phyloP scores from a whole-genome alignment of 257 asterid genomes.

The Ilex asprella region DNA sequence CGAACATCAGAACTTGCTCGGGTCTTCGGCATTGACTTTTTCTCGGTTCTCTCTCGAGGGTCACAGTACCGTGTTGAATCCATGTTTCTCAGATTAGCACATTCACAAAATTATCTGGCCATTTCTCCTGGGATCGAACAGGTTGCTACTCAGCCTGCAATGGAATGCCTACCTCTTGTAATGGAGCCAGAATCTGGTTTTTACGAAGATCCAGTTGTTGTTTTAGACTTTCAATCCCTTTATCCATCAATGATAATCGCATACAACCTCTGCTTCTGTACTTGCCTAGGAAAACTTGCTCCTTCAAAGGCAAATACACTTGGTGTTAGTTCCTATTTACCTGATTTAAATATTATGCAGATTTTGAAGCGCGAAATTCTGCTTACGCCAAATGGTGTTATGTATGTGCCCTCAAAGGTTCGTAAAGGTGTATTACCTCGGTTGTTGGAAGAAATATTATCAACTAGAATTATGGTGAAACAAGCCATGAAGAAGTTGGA shows the following conservation, averaged over 20 bases:
- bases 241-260: constrained; percentile 98
- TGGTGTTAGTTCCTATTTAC: constrained; percentile 79
- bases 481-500: constrained; percentile 82
- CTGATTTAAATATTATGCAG: constrained; percentile 40
- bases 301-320: constrained; percentile 44
- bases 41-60: constrained; percentile 92
- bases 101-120: constrained; percentile 85
- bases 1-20: constrained; percentile 99
- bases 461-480: constrained; percentile 94
- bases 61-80: constrained; percentile 98
- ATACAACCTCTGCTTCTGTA: constrained; percentile 87
- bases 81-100: constrained; percentile 87
- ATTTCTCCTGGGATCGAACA: constrained; percentile 91
- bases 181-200: constrained; percentile 97
- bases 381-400: constrained; percentile 85
- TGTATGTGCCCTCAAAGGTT: constrained; percentile 69
- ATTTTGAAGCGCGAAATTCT: constrained; percentile 51
- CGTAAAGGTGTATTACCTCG: constrained; percentile 85
- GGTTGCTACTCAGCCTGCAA: constrained; percentile 94
- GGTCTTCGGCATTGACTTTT: constrained; percentile 91
- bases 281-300: constrained; percentile 80
- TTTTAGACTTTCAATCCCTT: constrained; percentile 93
- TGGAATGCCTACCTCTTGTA: constrained; percentile 97
- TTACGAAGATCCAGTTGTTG: constrained; percentile 88
- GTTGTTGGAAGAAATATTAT: constrained; percentile 83